Percentiles rank a stretch among this genome's conserved stretches.
These are phyloP conservation scores for Cardamine occulta DNA, from an alignment of 345 rosid species.

Conservation along the genomic window DNA sequence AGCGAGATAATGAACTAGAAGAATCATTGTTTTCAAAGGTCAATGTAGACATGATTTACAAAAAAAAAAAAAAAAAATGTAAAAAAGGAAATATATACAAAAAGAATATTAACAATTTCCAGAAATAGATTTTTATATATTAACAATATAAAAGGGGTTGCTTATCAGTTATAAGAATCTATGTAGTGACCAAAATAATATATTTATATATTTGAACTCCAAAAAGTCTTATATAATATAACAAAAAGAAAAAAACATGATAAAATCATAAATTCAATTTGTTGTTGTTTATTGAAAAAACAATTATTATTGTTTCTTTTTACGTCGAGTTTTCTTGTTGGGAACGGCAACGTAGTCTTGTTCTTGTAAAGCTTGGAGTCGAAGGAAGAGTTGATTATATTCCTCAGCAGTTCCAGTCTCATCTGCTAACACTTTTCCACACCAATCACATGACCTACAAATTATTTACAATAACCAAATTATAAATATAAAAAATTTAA, in stretches of 20 bases:
- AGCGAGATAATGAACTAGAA: too few species aligned
- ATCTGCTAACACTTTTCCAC: slow-evolving; percentile 41
- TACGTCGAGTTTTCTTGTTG: background rate
- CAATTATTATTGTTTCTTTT: background rate
- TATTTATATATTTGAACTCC: background rate
- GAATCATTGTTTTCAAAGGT: too few species aligned
- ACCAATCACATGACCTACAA: slow-evolving; percentile 33
- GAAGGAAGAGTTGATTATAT: slow-evolving; percentile 32
- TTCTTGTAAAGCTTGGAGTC: slow-evolving; percentile 12
- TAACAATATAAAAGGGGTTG: too few species aligned
- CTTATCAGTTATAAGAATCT: background rate
- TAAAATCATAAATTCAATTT: background rate
- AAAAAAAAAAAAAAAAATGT: too few species aligned
- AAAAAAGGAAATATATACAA: too few species aligned
- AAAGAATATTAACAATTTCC: too few species aligned
- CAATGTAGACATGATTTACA: too few species aligned
- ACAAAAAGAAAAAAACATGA: background rate
- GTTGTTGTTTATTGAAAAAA: background rate
- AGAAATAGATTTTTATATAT: too few species aligned
- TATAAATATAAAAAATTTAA: background rate
- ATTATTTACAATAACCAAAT: background rate
- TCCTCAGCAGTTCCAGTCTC: slow-evolving; percentile 37
- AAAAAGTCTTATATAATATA: background rate
- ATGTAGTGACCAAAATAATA: background rate
- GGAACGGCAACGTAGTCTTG: background rate